Percentiles rank a stretch among this genome's conserved stretches.
Evolutionary conservation across 1,284 basidiomycete genomes (phyloP).

Genomic region (Trichosporon coremiiforme): DNA sequence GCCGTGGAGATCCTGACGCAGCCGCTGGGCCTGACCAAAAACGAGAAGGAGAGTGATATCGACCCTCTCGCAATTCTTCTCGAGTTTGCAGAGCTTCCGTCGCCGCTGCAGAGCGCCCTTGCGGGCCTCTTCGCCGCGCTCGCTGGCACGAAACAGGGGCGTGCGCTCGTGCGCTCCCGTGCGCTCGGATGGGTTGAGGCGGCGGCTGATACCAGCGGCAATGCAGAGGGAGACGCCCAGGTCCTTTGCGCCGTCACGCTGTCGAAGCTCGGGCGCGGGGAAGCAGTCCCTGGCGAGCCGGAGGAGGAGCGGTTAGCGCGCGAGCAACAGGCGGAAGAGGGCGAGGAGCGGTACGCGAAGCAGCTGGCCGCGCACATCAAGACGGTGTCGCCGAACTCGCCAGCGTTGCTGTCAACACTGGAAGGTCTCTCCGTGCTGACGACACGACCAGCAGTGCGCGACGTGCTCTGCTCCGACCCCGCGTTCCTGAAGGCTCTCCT

Average conservation of each 20-base stretch:
- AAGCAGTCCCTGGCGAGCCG: conserved; percentile 59
- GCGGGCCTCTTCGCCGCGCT: conserved; percentile 73
- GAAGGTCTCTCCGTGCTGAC: conserved; percentile 84
- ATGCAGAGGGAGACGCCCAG: conserved; percentile 41
- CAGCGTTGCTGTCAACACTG: conserved; percentile 63
- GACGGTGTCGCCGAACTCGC: conserved; percentile 11
- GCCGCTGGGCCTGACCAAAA: conserved; percentile 25
- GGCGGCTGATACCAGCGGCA: conserved; percentile 52
- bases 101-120: conserved; percentile 57
- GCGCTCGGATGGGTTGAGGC: conserved; percentile 39
- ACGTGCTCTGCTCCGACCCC: conserved; percentile 63
- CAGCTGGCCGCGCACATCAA: conserved; percentile 65
- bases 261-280: conserved; percentile 71
- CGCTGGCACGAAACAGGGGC: conserved; percentile 69
- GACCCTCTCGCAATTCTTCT: conserved; percentile 43
- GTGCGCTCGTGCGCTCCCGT: conserved; percentile 64
- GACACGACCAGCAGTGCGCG: conserved; percentile 67
- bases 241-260: conserved; percentile 71
- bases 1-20: conserved; percentile 37
- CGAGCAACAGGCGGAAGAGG: conserved; percentile 34
- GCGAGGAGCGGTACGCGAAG: conserved; percentile 61
- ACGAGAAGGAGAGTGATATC: conserved; percentile 24
- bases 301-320: conserved; percentile 37
- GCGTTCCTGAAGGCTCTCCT: conserved; percentile 67
- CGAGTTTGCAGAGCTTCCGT: conserved; percentile 50